Percentiles rank a stretch among this genome's conserved stretches.
phyloP scores from a whole-genome alignment of 768 basidiomycete species.

The Russula griseocarnosa region DNA sequence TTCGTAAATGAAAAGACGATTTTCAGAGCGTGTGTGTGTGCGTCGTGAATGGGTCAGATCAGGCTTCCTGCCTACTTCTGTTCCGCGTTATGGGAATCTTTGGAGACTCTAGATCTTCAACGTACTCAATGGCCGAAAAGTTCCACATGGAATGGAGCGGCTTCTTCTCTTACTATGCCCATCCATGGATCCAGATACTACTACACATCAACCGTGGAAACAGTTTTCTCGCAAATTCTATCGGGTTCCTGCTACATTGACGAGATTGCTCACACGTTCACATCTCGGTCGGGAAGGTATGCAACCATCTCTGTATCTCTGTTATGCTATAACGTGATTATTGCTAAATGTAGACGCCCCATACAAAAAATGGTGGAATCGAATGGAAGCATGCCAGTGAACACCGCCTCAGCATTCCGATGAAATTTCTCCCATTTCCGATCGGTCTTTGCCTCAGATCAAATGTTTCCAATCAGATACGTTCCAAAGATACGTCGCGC shows the following conservation, averaged over 20 bases:
- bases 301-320: conserved; percentile 5
- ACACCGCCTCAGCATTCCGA: conserved; percentile 3
- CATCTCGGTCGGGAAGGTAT: conserved; percentile 11
- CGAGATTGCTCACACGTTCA: not conserved
- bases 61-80: not conserved
- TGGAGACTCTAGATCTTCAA: not conserved
- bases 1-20: not conserved
- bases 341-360: conserved; percentile 2
- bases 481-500: not conserved
- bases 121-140: conserved; percentile 4
- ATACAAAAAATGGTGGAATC: conserved; percentile 7
- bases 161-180: not conserved
- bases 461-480: conserved; percentile 2
- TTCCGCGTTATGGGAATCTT: not conserved
- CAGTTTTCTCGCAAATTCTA: not conserved
- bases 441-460: not conserved
- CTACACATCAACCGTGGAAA: not conserved
- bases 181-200: not conserved
- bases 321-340: conserved; percentile 2
- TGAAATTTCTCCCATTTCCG: not conserved
- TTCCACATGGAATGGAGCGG: conserved; percentile 11
- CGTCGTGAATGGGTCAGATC: not conserved
- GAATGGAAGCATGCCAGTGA: conserved; percentile 14
- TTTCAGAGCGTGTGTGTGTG: not conserved
- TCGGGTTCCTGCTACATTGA: conserved; percentile 5